These are phyloP conservation scores for Penicillium digitatum DNA, from an alignment of 2,329 filamentous ascomycete species.

Conservation along the genomic window DNA sequence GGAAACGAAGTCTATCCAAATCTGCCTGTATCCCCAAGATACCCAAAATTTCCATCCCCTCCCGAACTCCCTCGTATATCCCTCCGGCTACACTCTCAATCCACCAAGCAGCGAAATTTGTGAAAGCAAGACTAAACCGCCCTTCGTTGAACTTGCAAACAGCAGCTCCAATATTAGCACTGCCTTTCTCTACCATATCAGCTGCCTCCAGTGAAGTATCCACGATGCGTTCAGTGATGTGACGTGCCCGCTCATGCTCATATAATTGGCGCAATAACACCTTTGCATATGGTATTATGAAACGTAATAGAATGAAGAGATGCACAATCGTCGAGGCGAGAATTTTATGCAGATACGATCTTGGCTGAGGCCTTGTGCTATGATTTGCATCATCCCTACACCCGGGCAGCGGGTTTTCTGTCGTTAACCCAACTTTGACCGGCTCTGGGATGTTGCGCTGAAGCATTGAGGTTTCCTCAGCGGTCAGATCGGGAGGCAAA, in stretches of 20 bases:
- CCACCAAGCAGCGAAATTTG: conserved; percentile 57
- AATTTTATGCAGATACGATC: conserved; percentile 56
- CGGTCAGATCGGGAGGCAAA: conserved; percentile 30
- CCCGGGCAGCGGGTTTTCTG: not conserved
- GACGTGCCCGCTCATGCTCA: conserved; percentile 62
- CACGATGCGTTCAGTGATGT: conserved; percentile 58
- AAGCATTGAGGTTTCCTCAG: conserved; percentile 30
- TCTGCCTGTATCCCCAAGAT: conserved; percentile 20
- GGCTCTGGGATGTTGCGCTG: conserved; percentile 26
- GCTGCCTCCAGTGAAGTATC: conserved; percentile 51
- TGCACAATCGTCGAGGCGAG: conserved; percentile 57
- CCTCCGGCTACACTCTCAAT: conserved; percentile 63
- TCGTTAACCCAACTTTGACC: conserved; percentile 16
- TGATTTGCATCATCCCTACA: not conserved
- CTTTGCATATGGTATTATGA: conserved; percentile 60
- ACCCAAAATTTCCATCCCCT: conserved; percentile 51
- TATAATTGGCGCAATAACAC: conserved; percentile 53
- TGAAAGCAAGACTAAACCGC: conserved; percentile 57
- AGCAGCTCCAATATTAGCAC: conserved; percentile 51
- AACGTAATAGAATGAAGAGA: conserved; percentile 57
- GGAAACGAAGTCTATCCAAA: conserved; percentile 13
- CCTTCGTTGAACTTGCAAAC: conserved; percentile 62
- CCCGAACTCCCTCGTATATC: conserved; percentile 59
- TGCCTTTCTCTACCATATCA: conserved; percentile 51
- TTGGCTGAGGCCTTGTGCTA: not conserved